These are phyloP conservation scores for Capsicum chinense DNA, from an alignment of 257 asterid species.

Conservation along the genomic window DNA sequence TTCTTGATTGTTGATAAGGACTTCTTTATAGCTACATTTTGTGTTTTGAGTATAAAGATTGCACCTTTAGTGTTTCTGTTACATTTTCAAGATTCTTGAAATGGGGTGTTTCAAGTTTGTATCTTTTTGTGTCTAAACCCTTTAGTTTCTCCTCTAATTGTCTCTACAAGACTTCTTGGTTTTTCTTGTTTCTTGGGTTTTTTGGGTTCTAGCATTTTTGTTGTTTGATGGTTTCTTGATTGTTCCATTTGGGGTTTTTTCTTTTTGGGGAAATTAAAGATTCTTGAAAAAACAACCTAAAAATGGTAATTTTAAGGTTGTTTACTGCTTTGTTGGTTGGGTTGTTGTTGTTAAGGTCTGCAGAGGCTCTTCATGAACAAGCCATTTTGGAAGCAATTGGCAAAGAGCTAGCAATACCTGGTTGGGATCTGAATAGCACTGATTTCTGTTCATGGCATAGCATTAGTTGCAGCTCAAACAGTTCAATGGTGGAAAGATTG, in stretches of 20 bases:
- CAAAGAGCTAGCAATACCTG: constrained; percentile 58
- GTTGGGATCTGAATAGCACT: constrained; percentile 66
- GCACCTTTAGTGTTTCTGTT: not conserved
- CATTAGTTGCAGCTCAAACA: constrained; percentile 70
- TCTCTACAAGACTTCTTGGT: not conserved
- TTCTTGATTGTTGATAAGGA: not conserved
- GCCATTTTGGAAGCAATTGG: constrained; percentile 57
- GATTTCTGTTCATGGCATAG: constrained; percentile 83
- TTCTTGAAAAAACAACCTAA: constrained; percentile 28
- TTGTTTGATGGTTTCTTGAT: constrained; percentile 18
- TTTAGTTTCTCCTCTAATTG: not conserved
- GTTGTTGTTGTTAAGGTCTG: constrained; percentile 12
- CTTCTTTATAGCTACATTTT: not conserved
- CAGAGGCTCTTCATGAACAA: constrained; percentile 42
- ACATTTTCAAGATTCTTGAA: constrained; percentile 5
- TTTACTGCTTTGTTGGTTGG: constrained; percentile 28
- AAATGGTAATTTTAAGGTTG: constrained; percentile 29
- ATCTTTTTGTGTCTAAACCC: too few relatives aligned
- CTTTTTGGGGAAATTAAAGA: not conserved
- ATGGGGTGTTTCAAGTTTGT: not conserved
- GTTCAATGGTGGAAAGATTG: constrained; percentile 69
- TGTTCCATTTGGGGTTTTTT: not conserved
- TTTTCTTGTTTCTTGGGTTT: not conserved
- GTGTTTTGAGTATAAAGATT: not conserved
- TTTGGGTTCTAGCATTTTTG: constrained; percentile 17